phyloP scores from a whole-genome alignment of 169 alveolate species.

The Pseudocohnilembus persalinus region DNA sequence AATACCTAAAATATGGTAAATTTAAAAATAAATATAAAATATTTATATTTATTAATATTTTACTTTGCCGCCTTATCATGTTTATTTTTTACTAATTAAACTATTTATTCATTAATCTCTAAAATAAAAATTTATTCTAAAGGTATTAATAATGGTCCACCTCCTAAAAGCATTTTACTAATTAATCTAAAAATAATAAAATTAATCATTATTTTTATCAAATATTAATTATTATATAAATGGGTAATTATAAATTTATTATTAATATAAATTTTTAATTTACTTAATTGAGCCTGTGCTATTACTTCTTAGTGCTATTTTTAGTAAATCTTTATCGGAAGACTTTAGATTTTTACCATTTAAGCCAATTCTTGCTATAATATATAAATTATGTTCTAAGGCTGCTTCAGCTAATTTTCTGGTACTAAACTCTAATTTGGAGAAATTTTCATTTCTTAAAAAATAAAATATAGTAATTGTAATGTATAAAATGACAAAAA shows the following conservation, averaged over 20 bases:
- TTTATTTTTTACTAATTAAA: too few species aligned
- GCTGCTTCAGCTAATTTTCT: neutral
- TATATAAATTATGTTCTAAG: neutral
- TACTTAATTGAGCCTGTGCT: neutral
- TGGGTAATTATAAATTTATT: too few species aligned
- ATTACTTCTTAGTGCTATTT: neutral
- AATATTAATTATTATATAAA: too few species aligned
- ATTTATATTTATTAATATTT: too few species aligned
- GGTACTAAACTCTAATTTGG: neutral
- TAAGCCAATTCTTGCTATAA: neutral
- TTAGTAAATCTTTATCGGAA: neutral
- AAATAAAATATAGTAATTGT: too few species aligned
- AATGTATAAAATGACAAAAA: too few species aligned
- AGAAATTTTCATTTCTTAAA: neutral
- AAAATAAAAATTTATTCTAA: neutral
- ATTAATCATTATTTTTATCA: too few species aligned
- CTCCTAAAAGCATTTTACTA: neutral
- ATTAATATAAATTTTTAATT: too few species aligned
- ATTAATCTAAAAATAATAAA: neutral
- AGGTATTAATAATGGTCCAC: neutral
- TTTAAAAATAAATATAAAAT: too few species aligned
- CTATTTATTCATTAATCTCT: too few species aligned
- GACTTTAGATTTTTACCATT: neutral
- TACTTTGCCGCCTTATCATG: neutral
- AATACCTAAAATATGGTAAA: neutral